A percentile compares a stretch with the other conserved stretches of the same genome.
Evolutionary conservation across 2,329 filamentous ascomycete genomes (phyloP).

Genomic region (Aspergillus neotritici): DNA sequence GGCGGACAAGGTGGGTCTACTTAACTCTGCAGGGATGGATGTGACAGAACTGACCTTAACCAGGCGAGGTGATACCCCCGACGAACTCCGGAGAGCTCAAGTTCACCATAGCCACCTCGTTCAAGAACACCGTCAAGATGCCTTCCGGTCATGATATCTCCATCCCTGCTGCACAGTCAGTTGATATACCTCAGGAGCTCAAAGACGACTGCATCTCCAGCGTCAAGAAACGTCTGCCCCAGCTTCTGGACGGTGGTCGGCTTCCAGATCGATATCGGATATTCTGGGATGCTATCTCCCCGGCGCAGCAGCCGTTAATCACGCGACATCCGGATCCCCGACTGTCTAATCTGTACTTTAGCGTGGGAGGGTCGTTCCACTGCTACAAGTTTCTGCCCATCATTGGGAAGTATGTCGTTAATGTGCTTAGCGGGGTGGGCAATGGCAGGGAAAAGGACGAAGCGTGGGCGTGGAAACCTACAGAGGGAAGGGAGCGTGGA

Average conservation of each 20-base stretch:
- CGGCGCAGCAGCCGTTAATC: constrained; percentile 59
- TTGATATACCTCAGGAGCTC: constrained; percentile 37
- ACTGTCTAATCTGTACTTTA: constrained; percentile 52
- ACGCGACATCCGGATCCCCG: constrained; percentile 46
- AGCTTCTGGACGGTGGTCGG: constrained; percentile 26
- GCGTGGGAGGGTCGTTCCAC: constrained; percentile 59
- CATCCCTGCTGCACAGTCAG: constrained; percentile 45
- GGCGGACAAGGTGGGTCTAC: constrained; percentile 33
- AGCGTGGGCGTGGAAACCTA: constrained; percentile 20
- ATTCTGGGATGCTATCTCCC: constrained; percentile 58
- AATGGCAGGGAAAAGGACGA: constrained; percentile 34
- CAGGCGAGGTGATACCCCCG: constrained; percentile 45
- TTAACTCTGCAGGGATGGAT: not conserved
- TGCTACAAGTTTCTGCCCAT: constrained; percentile 61
- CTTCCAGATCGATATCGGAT: constrained; percentile 42
- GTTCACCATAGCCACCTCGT: constrained; percentile 56
- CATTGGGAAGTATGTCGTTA: constrained; percentile 52
- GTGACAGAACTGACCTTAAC: not conserved
- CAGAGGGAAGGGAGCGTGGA: constrained; percentile 13
- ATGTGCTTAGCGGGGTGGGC: constrained; percentile 36
- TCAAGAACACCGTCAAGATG: constrained; percentile 50
- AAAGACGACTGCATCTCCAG: constrained; percentile 35
- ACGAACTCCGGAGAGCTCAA: constrained; percentile 51
- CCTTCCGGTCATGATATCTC: constrained; percentile 50
- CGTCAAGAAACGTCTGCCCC: constrained; percentile 22